phyloP scores from a whole-genome alignment of 2,329 filamentous ascomycete species.

The Trichoderma asperellum region DNA sequence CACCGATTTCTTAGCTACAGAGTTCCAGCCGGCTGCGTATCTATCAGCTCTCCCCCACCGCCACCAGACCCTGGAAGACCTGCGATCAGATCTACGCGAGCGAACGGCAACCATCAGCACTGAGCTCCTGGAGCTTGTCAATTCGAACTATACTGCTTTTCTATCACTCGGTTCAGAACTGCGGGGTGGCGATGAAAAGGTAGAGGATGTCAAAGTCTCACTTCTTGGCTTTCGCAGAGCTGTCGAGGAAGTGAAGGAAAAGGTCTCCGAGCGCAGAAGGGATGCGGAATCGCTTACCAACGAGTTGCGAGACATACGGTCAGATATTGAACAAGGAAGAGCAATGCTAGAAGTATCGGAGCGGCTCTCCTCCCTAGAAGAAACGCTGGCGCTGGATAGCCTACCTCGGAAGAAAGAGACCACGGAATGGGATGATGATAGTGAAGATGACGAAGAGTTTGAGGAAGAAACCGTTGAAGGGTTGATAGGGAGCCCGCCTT shows the following conservation, averaged over 20 bases:
- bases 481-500: slow-evolving; percentile 51
- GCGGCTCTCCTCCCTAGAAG: slow-evolving; percentile 65
- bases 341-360: slow-evolving; percentile 70
- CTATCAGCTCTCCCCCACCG: slow-evolving; percentile 80
- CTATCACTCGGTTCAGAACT: slow-evolving; percentile 80
- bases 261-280: slow-evolving; percentile 64
- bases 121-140: slow-evolving; percentile 92
- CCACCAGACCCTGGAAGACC: slow-evolving; percentile 93
- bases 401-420: slow-evolving; percentile 34
- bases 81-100: slow-evolving; percentile 82
- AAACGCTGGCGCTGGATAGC: slow-evolving; percentile 59
- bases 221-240: slow-evolving; percentile 84
- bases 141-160: slow-evolving; percentile 92
- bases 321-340: slow-evolving; percentile 63
- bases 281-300: slow-evolving; percentile 66
- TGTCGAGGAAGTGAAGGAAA: slow-evolving; percentile 71
- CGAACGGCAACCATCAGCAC: slow-evolving; percentile 77
- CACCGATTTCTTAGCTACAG: slow-evolving; percentile 74
- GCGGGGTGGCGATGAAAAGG: slow-evolving; percentile 84
- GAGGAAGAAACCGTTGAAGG: slow-evolving; percentile 37
- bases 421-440: slow-evolving; percentile 42
- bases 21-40: slow-evolving; percentile 81
- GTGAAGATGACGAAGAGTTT: slow-evolving; percentile 48
- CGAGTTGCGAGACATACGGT: slow-evolving; percentile 68
- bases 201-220: slow-evolving; percentile 87